Evolutionary conservation across 306 rosid genomes (phyloP).

Genomic region (Corylus avellana): DNA sequence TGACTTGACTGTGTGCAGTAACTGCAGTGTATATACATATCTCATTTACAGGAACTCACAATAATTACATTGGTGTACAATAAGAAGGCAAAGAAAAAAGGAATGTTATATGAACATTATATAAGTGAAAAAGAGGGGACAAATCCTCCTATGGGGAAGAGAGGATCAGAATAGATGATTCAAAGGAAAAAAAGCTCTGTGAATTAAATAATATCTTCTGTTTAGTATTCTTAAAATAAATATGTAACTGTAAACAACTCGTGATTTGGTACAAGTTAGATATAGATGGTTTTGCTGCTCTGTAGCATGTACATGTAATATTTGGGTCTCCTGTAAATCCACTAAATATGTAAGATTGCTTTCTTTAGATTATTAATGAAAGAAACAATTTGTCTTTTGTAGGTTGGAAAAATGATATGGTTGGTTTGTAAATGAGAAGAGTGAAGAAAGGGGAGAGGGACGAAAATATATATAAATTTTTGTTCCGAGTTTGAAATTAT

Average conservation of each 20-base stretch:
- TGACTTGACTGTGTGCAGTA: not conserved
- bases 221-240: not conserved
- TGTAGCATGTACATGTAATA: not conserved
- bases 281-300: not conserved
- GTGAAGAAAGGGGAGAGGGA: no score
- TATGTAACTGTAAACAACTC: not conserved
- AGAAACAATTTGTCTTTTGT: no score
- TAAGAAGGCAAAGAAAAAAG: not conserved
- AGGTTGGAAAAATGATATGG: no score
- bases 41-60: not conserved
- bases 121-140: not conserved
- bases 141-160: conserved; percentile 1
- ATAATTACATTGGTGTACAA: not conserved
- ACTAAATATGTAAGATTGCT: not conserved
- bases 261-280: not conserved
- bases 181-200: not conserved
- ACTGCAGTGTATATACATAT: conserved; percentile 9
- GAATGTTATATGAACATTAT: not conserved
- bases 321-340: not conserved
- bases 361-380: not conserved
- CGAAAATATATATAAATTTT: no score
- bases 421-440: no score
- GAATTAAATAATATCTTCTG: not conserved
- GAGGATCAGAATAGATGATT: not conserved
- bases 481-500: no score